Evolutionary conservation across 1,139 yeast genomes (phyloP).

Genomic region (Pichia sp.): DNA sequence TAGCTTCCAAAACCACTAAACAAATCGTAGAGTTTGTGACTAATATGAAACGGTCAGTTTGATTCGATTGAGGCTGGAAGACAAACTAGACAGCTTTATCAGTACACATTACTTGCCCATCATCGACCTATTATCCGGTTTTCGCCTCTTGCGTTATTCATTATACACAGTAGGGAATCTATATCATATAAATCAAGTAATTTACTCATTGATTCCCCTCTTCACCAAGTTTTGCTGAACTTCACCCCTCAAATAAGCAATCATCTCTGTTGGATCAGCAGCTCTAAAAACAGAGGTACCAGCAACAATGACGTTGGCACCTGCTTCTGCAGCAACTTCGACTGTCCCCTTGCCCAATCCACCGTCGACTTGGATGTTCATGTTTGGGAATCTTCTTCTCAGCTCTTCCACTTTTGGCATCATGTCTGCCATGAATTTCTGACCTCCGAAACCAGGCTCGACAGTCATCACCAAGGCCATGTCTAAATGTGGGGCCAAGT

Average conservation of each 20-base stretch:
- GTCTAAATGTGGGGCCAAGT: constrained; percentile 65
- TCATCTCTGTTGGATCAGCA: constrained; percentile 68
- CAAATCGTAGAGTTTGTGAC: too few species aligned
- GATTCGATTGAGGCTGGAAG: too few species aligned
- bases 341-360: constrained; percentile 87
- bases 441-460: constrained; percentile 99
- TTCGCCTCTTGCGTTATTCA: too few species aligned
- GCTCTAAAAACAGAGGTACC: constrained; percentile 92
- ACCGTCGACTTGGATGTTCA: constrained; percentile 95
- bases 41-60: too few species aligned
- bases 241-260: constrained; percentile 57
- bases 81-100: too few species aligned
- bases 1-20: too few species aligned
- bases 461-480: constrained; percentile 97
- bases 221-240: constrained; percentile 40
- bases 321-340: constrained; percentile 83
- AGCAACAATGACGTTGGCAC: constrained; percentile 97
- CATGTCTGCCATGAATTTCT: constrained; percentile 90
- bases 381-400: constrained; percentile 63
- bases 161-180: too few species aligned
- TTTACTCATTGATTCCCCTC: constrained; percentile 23
- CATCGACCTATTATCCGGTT: too few species aligned
- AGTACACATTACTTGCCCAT: too few species aligned
- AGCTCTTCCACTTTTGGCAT: constrained; percentile 88
- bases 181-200: not conserved